A percentile compares a stretch with the other conserved stretches of the same genome.
Conservation (phyloP, 1,139 yeast species). For the Schwanniomyces etchellsii region DNA sequence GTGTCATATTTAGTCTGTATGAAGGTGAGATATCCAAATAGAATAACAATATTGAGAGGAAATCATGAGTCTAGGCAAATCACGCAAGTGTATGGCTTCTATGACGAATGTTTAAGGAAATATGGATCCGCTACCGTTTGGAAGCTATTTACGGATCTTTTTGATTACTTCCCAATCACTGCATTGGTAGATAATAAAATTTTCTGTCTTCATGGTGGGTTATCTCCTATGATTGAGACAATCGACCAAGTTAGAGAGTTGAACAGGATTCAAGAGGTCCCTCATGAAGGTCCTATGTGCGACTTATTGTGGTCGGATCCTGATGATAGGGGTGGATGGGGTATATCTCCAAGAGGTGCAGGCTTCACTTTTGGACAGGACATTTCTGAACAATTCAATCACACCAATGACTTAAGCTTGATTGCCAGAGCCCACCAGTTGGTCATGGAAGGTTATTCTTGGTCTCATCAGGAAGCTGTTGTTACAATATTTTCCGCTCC, state of each 20-base stretch:
- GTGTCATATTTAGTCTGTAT: constrained; percentile 86
- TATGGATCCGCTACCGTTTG: constrained; percentile 95
- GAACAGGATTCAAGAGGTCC: constrained; percentile 91
- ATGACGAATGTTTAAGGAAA: constrained; percentile 93
- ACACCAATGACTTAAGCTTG: constrained; percentile 74
- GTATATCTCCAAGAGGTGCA: constrained; percentile 96
- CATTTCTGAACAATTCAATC: constrained; percentile 67
- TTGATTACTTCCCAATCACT: constrained; percentile 90
- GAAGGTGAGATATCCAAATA: constrained; percentile 89
- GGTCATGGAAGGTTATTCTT: constrained; percentile 90
- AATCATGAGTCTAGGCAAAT: constrained; percentile 97
- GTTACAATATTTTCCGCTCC: constrained; percentile 99
- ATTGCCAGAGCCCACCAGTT: constrained; percentile 97
- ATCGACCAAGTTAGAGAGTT: constrained; percentile 84
- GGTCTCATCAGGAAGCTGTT: constrained; percentile 81
- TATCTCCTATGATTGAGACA: constrained; percentile 87
- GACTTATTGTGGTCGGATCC: constrained; percentile 98
- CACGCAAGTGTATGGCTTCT: constrained; percentile 96
- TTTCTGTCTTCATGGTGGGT: constrained; percentile 95
- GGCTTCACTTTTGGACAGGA: constrained; percentile 69
- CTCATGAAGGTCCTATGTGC: constrained; percentile 99
- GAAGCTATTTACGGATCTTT: constrained; percentile 69
- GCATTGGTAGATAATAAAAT: constrained; percentile 88
- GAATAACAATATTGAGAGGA: constrained; percentile 91
- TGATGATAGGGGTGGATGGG: constrained; percentile 96